Evolutionary conservation across 164 flowering plant species (phyloP).

Genomic region (Chimonanthus salicifolius): DNA sequence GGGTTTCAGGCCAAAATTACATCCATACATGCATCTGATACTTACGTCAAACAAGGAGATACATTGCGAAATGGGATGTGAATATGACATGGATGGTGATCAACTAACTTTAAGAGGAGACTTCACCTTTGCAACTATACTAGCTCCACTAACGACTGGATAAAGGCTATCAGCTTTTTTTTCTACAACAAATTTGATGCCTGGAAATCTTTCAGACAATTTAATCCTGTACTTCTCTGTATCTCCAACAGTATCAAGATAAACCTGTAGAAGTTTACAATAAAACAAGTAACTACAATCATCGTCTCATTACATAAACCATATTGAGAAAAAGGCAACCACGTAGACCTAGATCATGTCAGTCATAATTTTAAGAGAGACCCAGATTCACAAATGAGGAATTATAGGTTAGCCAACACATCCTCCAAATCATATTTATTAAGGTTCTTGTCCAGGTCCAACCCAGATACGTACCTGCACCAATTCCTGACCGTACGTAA

Average conservation of each 20-base stretch:
- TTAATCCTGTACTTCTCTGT: slow-evolving; percentile 70
- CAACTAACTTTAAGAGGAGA: slow-evolving; percentile 1
- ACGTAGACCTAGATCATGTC: not conserved
- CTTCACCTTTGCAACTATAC: slow-evolving; percentile 89
- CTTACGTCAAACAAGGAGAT: not conserved
- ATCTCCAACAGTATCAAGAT: slow-evolving; percentile 95
- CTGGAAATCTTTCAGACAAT: slow-evolving; percentile 68
- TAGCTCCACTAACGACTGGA: slow-evolving; percentile 96
- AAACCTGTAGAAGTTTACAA: slow-evolving; percentile 49
- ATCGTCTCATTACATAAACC: not conserved
- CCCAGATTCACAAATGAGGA: not conserved
- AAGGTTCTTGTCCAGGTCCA: too few relatives aligned
- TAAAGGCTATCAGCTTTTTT: slow-evolving; percentile 98
- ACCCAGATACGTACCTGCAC: too few relatives aligned
- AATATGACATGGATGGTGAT: not conserved
- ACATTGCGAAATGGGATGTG: not conserved
- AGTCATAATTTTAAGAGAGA: not conserved
- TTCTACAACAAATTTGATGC: slow-evolving; percentile 76
- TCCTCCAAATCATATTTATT: too few relatives aligned
- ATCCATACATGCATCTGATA: not conserved
- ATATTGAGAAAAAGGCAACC: not conserved
- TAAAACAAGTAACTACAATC: not conserved
- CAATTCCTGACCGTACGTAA: too few relatives aligned
- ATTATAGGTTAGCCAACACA: not conserved
- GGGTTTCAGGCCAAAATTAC: not conserved